A percentile compares a stretch with the other conserved stretches of the same genome.
Conservation (phyloP, 1,284 basidiomycete species). For the Uromyces viciae-fabae region DNA sequence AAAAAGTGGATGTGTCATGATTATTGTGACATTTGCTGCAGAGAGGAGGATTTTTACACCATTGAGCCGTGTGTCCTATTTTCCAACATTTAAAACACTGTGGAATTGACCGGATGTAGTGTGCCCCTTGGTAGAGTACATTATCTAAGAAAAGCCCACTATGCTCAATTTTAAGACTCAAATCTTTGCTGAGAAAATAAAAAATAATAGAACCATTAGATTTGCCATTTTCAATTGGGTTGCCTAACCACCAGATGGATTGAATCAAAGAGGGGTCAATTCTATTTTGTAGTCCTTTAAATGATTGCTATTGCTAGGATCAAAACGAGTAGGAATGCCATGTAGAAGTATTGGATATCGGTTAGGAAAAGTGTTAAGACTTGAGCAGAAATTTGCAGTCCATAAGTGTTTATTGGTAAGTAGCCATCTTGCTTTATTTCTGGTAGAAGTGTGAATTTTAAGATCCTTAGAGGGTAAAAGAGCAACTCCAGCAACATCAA, state of each 20-base stretch:
- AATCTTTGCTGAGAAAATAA: neutral
- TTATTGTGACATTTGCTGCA: too few relatives aligned
- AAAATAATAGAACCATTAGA: neutral
- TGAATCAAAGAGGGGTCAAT: neutral
- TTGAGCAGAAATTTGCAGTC: neutral
- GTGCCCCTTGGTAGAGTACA: too few relatives aligned
- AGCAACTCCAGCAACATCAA: neutral
- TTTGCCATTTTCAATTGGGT: neutral
- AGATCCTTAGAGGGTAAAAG: neutral
- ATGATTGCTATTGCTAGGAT: neutral
- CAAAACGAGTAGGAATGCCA: neutral
- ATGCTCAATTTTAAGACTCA: neutral
- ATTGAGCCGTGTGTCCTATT: too few relatives aligned
- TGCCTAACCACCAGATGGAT: neutral
- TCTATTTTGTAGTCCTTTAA: neutral
- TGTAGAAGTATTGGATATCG: neutral
- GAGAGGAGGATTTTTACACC: too few relatives aligned
- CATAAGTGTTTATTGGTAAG: neutral
- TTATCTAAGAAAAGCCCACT: too few relatives aligned
- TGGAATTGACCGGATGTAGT: too few relatives aligned
- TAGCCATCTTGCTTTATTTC: neutral
- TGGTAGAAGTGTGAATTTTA: neutral
- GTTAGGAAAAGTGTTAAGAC: neutral
- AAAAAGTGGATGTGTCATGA: too few relatives aligned
- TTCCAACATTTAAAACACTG: too few relatives aligned